These are phyloP conservation scores for Fonsecaea pedrosoi DNA, from an alignment of 2,329 filamentous ascomycete genomes.

Conservation along the genomic window DNA sequence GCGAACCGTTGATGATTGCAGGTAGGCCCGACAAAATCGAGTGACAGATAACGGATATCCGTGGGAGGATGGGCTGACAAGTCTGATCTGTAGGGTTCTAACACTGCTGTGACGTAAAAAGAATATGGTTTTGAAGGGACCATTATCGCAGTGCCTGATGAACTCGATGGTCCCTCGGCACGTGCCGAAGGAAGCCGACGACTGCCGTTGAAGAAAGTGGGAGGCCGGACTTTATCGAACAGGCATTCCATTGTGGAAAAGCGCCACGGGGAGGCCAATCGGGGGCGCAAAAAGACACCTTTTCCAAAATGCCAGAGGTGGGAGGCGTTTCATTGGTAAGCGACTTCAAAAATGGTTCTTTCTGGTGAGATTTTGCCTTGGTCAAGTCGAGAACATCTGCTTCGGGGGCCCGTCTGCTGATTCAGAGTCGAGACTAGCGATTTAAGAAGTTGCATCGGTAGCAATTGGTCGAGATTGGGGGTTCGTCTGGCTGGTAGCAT, in stretches of 20 bases:
- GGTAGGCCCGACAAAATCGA: slow-evolving; percentile 19
- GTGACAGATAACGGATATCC: slow-evolving; percentile 33
- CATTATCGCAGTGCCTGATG: slow-evolving; percentile 28
- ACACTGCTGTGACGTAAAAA: slow-evolving; percentile 35
- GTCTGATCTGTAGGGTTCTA: slow-evolving; percentile 11
- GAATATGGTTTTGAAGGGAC: slow-evolving; percentile 19
- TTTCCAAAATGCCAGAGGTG: slow-evolving; percentile 27
- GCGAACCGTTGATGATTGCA: slow-evolving; percentile 8
- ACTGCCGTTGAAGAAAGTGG: slow-evolving; percentile 19
- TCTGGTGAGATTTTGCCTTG: slow-evolving; percentile 17
- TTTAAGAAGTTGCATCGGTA: slow-evolving; percentile 17
- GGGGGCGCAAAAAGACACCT: slow-evolving; percentile 18
- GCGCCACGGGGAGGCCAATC: slow-evolving; percentile 28
- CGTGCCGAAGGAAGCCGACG: slow-evolving; percentile 30
- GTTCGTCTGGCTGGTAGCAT: slow-evolving; percentile 9
- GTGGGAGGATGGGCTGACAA: slow-evolving; percentile 14
- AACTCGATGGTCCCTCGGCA: slow-evolving; percentile 25
- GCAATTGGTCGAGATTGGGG: slow-evolving; percentile 21
- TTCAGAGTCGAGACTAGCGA: slow-evolving; percentile 20
- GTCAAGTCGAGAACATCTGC: slow-evolving; percentile 7
- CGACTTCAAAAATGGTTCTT: slow-evolving; percentile 21
- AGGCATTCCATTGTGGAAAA: background rate
- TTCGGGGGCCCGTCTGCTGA: slow-evolving; percentile 18
- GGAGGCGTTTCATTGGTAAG: slow-evolving; percentile 27
- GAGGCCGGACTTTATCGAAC: slow-evolving; percentile 17